These are phyloP conservation scores for Hymenoscyphus salicellus DNA, from an alignment of 2,329 filamentous ascomycete species.

Conservation along the genomic window DNA sequence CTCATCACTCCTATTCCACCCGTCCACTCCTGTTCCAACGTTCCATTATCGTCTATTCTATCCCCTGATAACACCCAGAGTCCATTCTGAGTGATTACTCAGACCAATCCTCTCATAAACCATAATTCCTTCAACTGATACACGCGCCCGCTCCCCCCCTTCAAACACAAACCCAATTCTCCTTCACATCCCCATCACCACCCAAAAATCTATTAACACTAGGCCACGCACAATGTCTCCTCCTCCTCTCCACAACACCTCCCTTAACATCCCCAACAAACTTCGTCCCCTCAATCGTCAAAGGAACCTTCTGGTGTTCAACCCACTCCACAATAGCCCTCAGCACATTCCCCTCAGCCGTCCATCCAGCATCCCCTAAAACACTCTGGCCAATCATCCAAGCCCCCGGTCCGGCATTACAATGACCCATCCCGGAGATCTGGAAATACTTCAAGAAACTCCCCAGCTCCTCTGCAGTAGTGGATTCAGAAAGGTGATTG, in stretches of 20 bases:
- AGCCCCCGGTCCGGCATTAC: slow-evolving; percentile 47
- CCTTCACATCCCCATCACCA: slow-evolving; percentile 18
- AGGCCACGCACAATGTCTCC: slow-evolving; percentile 45
- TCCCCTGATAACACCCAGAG: too few species aligned
- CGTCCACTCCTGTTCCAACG: too few species aligned
- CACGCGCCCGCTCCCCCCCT: background rate
- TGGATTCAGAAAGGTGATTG: slow-evolving; percentile 19
- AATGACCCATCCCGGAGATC: slow-evolving; percentile 52
- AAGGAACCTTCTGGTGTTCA: slow-evolving; percentile 40
- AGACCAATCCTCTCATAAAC: too few species aligned
- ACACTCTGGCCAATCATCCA: slow-evolving; percentile 35
- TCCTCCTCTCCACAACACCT: slow-evolving; percentile 43
- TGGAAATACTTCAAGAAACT: slow-evolving; percentile 50
- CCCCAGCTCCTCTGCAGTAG: slow-evolving; percentile 32
- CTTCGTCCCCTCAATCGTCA: slow-evolving; percentile 39
- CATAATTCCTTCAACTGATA: too few species aligned
- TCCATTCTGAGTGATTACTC: too few species aligned
- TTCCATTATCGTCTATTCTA: too few species aligned
- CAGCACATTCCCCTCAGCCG: slow-evolving; percentile 40
- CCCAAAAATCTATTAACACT: slow-evolving; percentile 18
- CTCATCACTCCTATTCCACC: too few species aligned
- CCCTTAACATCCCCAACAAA: slow-evolving; percentile 40
- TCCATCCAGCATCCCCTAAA: slow-evolving; percentile 1
- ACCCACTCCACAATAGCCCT: slow-evolving; percentile 49
- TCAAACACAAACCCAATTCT: slow-evolving; percentile 26